Conservation (phyloP, 2,329 filamentous ascomycete genomes). For the Fusarium proliferatum region DNA sequence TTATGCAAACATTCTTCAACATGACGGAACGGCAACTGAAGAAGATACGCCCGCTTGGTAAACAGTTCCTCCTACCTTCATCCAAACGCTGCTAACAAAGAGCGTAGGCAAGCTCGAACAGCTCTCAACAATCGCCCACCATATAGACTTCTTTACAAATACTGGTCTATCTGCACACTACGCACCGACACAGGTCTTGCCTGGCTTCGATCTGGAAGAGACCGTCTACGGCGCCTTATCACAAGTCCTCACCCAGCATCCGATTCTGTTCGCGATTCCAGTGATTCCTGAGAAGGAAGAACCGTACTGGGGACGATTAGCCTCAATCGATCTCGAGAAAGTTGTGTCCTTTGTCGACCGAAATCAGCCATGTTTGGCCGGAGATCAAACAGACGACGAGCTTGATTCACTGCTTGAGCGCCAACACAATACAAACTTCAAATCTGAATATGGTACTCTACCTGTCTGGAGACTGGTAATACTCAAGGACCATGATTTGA, state of each 20-base stretch:
- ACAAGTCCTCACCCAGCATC: neutral
- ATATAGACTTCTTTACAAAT: constrained; percentile 9
- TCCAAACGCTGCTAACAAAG: neutral
- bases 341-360: neutral
- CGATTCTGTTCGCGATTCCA: neutral
- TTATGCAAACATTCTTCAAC: neutral
- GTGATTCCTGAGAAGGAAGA: neutral
- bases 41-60: constrained; percentile 9
- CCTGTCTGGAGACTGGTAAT: constrained; percentile 1
- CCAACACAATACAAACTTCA: constrained; percentile 7
- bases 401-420: constrained; percentile 9
- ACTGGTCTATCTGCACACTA: constrained; percentile 7
- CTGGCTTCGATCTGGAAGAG: neutral
- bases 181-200: neutral
- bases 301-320: neutral
- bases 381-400: neutral
- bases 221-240: neutral
- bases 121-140: neutral
- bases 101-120: neutral
- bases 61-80: neutral
- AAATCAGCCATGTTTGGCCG: neutral
- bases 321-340: neutral
- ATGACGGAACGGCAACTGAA: neutral
- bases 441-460: neutral
- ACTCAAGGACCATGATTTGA: neutral